Base-by-base conservation (phyloP, 2,329 filamentous ascomycete genomes). In the Penicillium palitans region DNA sequence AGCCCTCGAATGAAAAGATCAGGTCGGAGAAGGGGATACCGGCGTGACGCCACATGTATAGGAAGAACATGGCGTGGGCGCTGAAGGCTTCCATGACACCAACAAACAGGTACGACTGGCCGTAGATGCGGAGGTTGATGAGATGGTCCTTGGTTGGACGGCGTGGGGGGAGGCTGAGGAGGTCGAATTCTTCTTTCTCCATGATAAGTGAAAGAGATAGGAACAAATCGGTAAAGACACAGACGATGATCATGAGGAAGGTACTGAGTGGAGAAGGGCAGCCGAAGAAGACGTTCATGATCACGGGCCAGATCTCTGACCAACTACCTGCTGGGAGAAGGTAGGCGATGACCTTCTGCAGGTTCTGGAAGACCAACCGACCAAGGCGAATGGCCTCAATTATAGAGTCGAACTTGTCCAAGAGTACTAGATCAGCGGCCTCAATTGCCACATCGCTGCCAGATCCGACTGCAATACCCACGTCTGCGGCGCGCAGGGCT, bases 201-300 rank as follows among this genome's bases (percentile, higher is more conserved):
- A 83, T 83, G 59, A 83, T 82, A 2, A 84, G 70, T 0, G 80
- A 79, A 0, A 83, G 68, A 0, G 79, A 80, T 2, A 81, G 70
- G 70, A 84, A 83, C 0, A 83, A 70, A 64, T 83, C 81, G 13
- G 81, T 84, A 59, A 84, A 84, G 59, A 83, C 80, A 56, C 81
- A 84, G 51, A 84, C 83, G 60, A 84, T 81, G 62, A 84, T 84
- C 82, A 84, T 84, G 42, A 84, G 75, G 66, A 84, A 84, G 0
- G 81, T 77, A 40, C 75, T 79, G 0, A 84, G 66, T 0, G 81
- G 81, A 0, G 81, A 72, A 0, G 83, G 83, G 3, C 84, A 77
- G 3, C 83, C 82, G 31, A 84, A 81, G 64, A 81, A 83, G 56
- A 84, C 82, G 60, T 84, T 84, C 63, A 83, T 70, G 1, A 85